Conservation (phyloP, 768 basidiomycete species). For the Pleurotus tuoliensis region DNA sequence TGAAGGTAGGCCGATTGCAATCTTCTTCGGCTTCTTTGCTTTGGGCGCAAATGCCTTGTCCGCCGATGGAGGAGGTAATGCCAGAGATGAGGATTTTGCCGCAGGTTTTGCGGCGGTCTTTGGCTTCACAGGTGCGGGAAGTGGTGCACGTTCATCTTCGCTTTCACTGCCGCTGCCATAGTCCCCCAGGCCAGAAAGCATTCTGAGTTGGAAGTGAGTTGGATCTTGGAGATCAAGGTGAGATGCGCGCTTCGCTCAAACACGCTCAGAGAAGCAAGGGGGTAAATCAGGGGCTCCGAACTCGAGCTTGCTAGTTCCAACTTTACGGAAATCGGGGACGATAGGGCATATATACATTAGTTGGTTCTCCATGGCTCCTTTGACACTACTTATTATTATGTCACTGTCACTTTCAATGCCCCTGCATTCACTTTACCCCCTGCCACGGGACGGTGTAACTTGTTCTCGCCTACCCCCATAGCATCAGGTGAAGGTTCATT, state of each 20-base stretch:
- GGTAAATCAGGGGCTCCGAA: too few relatives aligned
- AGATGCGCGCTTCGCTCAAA: too few relatives aligned
- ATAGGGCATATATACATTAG: too few relatives aligned
- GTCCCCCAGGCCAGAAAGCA: slow-evolving; percentile 70
- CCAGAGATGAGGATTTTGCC: slow-evolving; percentile 15
- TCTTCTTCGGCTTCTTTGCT: slow-evolving; percentile 54
- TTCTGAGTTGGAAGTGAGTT: slow-evolving; percentile 18
- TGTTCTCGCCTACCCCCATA: slow-evolving; percentile 32
- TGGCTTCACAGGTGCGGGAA: slow-evolving; percentile 12
- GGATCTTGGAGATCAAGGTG: too few relatives aligned
- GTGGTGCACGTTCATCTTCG: slow-evolving; percentile 22
- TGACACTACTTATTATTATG: too few relatives aligned
- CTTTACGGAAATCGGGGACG: too few relatives aligned
- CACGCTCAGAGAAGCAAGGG: too few relatives aligned
- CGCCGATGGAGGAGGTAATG: slow-evolving; percentile 14
- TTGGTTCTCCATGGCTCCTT: too few relatives aligned
- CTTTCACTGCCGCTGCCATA: slow-evolving; percentile 70
- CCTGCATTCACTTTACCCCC: slow-evolving; percentile 43
- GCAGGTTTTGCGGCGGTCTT: slow-evolving; percentile 24
- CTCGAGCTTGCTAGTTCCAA: too few relatives aligned
- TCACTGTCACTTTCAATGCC: slow-evolving; percentile 28
- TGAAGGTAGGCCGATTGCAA: slow-evolving; percentile 55
- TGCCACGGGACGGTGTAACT: slow-evolving; percentile 43
- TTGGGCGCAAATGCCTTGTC: slow-evolving; percentile 16
- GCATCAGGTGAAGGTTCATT: not conserved